Percentiles rank a stretch among this genome's conserved stretches.
Conservation (phyloP, 768 basidiomycete genomes). For the Dacryopinax spathularia region DNA sequence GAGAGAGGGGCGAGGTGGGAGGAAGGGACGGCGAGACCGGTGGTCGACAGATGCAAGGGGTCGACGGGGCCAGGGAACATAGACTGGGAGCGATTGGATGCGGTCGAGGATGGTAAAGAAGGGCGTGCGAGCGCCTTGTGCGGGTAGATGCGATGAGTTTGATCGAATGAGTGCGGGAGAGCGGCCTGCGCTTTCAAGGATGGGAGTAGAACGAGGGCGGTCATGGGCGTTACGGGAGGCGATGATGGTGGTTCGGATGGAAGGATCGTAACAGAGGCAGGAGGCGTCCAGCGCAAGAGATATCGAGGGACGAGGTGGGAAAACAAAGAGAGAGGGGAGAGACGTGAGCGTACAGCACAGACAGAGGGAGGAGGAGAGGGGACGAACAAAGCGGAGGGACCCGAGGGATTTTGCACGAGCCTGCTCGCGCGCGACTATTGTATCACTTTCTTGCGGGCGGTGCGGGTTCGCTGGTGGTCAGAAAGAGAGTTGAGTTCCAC, state of each 20-base stretch:
- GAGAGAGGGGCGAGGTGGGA: conserved; percentile 32
- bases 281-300: conserved; percentile 9
- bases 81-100: conserved; percentile 46
- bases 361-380: conserved; percentile 25
- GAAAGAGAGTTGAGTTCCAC: conserved; percentile 3
- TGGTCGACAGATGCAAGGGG: conserved; percentile 29
- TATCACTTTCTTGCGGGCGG: not conserved
- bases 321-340: conserved; percentile 14
- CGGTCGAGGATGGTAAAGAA: conserved; percentile 47
- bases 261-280: conserved; percentile 4
- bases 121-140: conserved; percentile 37
- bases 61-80: conserved; percentile 32
- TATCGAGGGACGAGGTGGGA: conserved; percentile 6
- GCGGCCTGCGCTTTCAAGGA: conserved; percentile 24
- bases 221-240: conserved; percentile 32
- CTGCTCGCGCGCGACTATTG: not conserved
- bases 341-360: conserved; percentile 27
- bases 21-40: conserved; percentile 24
- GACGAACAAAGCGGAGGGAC: conserved; percentile 34
- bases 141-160: conserved; percentile 56
- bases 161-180: conserved; percentile 67
- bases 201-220: conserved; percentile 55
- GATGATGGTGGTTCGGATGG: conserved; percentile 12
- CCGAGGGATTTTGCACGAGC: not conserved
- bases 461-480: not conserved